Percentiles rank a stretch among this genome's conserved stretches.
These are phyloP conservation scores for Lachancea fermentati DNA, from an alignment of 805 yeast species.

Conservation along the genomic window DNA sequence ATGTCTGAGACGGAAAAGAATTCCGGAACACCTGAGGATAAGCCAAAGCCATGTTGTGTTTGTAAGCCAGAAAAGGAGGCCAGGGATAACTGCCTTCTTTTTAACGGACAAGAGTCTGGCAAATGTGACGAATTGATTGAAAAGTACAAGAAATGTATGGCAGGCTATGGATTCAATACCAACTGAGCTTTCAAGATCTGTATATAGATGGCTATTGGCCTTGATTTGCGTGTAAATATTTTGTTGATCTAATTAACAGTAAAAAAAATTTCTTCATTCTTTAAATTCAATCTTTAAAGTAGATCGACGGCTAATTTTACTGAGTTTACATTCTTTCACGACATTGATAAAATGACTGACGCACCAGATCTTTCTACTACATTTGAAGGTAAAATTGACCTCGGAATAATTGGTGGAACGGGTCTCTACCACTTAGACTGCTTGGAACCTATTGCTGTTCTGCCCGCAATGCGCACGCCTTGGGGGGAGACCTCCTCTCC, in stretches of 20 bases:
- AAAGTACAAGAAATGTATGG: conserved; percentile 84
- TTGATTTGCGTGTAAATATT: neutral
- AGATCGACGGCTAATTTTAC: too few relatives aligned
- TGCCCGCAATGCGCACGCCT: conserved; percentile 76
- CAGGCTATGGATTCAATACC: conserved; percentile 71
- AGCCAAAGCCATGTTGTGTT: conserved; percentile 96
- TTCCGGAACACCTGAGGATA: too few relatives aligned
- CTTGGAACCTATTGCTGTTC: conserved; percentile 76
- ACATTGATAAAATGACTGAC: conserved; percentile 24
- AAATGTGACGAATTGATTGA: conserved; percentile 69
- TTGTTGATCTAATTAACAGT: neutral
- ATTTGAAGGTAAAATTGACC: conserved; percentile 41
- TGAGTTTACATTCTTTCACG: too few relatives aligned
- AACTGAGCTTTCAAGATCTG: neutral
- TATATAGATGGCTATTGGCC: too few relatives aligned
- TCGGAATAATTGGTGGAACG: conserved; percentile 96
- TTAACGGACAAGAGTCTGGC: conserved; percentile 77
- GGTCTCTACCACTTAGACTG: conserved; percentile 88
- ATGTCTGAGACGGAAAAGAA: too few relatives aligned
- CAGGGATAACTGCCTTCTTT: conserved; percentile 82
- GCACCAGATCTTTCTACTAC: conserved; percentile 18
- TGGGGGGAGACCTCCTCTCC: conserved; percentile 98
- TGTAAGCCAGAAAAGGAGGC: conserved; percentile 76
- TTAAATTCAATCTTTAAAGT: neutral
- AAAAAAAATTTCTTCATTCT: too few relatives aligned